A percentile compares a stretch with the other conserved stretches of the same genome.
phyloP scores from a whole-genome alignment of 192 early-diverging fungal genomes.

The Coemansia sp. region DNA sequence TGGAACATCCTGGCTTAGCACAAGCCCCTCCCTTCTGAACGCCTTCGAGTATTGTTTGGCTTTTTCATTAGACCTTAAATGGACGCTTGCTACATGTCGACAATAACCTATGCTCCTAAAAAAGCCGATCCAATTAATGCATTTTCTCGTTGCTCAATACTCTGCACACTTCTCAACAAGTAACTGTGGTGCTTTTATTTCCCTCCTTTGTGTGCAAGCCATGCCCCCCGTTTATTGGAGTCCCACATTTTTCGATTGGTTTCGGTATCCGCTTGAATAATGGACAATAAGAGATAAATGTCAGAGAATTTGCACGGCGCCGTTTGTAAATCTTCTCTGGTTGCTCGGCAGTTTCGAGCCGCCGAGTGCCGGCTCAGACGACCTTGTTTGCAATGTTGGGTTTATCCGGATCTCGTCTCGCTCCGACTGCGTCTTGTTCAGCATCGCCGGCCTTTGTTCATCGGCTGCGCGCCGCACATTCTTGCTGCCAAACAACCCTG shows the following conservation, averaged over 20 bases:
- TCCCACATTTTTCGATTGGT: not conserved
- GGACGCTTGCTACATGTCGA: not conserved
- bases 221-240: not conserved
- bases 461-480: slow-evolving; percentile 18
- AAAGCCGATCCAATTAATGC: too few relatives aligned
- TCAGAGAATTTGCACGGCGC: not conserved
- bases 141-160: too few relatives aligned
- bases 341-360: not conserved
- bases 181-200: too few relatives aligned
- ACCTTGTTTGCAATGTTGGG: slow-evolving; percentile 5
- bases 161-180: too few relatives aligned
- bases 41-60: not conserved
- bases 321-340: not conserved
- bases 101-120: too few relatives aligned
- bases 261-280: not conserved
- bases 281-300: not conserved
- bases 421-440: slow-evolving; percentile 6
- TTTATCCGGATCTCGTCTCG: slow-evolving; percentile 7
- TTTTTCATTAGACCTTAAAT: slow-evolving; percentile 12
- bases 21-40: not conserved
- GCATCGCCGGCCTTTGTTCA: not conserved
- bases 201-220: too few relatives aligned
- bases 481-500: slow-evolving; percentile 41
- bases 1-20: not conserved
- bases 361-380: slow-evolving; percentile 7